Conservation (phyloP, 2,329 filamentous ascomycete species). For the Grosmannia huntii region DNA sequence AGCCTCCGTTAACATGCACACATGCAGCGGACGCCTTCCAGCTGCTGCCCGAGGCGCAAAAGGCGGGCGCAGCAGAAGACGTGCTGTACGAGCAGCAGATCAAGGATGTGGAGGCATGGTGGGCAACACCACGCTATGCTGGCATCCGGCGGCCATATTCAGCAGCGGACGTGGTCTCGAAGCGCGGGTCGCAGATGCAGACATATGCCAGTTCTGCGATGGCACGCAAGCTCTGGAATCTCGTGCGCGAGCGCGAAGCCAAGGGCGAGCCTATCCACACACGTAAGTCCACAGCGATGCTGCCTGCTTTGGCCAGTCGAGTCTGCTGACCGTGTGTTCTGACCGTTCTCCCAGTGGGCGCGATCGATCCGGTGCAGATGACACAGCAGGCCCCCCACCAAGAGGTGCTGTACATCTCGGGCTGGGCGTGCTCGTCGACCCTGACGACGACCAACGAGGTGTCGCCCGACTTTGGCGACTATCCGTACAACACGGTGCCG, state of each 20-base stretch:
- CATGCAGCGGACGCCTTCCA: slow-evolving; percentile 72
- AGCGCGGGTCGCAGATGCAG: slow-evolving; percentile 77
- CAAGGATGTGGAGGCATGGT: slow-evolving; percentile 80
- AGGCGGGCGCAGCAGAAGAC: slow-evolving; percentile 72
- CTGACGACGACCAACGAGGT: slow-evolving; percentile 94
- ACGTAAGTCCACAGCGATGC: slow-evolving; percentile 39
- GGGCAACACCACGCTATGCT: slow-evolving; percentile 69
- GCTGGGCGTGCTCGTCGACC: slow-evolving; percentile 93
- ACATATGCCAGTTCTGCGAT: slow-evolving; percentile 86
- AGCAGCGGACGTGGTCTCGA: slow-evolving; percentile 82
- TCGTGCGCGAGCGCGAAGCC: slow-evolving; percentile 65
- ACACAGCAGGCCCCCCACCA: slow-evolving; percentile 94
- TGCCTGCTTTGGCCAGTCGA: not conserved
- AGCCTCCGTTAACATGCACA: slow-evolving; percentile 47
- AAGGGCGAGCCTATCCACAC: slow-evolving; percentile 87
- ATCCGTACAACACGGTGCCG: slow-evolving; percentile 96
- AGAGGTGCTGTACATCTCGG: slow-evolving; percentile 89
- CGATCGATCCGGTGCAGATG: slow-evolving; percentile 98
- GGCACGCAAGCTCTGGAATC: slow-evolving; percentile 86
- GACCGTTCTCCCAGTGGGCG: slow-evolving; percentile 56
- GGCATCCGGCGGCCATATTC: slow-evolving; percentile 89
- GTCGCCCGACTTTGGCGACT: slow-evolving; percentile 94
- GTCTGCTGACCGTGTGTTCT: not conserved
- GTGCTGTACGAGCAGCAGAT: slow-evolving; percentile 74
- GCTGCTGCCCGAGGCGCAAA: slow-evolving; percentile 63